These are phyloP conservation scores for Citrus maxima DNA, from an alignment of 345 rosid genomes.

Conservation along the genomic window DNA sequence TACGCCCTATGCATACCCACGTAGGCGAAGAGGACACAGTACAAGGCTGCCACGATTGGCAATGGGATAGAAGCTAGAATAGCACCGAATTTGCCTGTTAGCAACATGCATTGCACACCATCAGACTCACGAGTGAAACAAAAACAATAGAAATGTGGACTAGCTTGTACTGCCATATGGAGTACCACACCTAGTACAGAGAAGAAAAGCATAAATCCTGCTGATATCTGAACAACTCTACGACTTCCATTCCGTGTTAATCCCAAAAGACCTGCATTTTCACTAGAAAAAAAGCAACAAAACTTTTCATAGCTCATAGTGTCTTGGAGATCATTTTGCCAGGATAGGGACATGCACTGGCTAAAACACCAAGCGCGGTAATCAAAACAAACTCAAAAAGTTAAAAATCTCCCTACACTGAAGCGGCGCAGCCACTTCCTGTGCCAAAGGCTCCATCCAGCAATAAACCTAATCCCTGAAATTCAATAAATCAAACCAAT, in stretches of 20 bases:
- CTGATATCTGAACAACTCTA: conserved; percentile 72
- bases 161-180: background rate
- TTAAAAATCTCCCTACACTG: conserved; percentile 46
- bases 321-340: background rate
- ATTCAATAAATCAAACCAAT: background rate
- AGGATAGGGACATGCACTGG: background rate
- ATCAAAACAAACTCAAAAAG: background rate
- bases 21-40: conserved; percentile 80
- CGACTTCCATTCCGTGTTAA: conserved; percentile 83
- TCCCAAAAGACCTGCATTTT: conserved; percentile 90
- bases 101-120: background rate
- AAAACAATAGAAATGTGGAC: background rate
- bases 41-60: conserved; percentile 77
- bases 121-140: background rate
- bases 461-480: conserved; percentile 69
- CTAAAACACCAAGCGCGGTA: background rate
- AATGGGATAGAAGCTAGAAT: conserved; percentile 84
- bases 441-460: conserved; percentile 69
- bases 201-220: conserved; percentile 88
- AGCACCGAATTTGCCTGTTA: conserved; percentile 87
- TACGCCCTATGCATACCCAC: conserved; percentile 51
- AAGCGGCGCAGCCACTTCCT: conserved; percentile 65
- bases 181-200: conserved; percentile 58
- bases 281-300: conserved; percentile 41
- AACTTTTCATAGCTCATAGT: background rate